Conservation (phyloP, 2,329 filamentous ascomycete species). For the Fusarium ramigenum region DNA sequence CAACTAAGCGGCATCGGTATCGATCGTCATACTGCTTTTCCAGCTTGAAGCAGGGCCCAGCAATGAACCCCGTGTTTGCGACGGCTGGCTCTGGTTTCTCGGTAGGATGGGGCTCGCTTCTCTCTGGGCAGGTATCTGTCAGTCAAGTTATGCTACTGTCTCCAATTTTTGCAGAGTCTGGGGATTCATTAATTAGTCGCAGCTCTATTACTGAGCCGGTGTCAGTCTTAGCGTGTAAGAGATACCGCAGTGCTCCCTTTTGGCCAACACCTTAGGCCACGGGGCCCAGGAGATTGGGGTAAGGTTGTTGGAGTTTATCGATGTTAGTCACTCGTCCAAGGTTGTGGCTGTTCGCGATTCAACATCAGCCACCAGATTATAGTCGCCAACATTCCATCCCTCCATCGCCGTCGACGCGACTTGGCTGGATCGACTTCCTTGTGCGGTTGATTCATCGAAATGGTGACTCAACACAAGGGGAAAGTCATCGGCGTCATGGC, state of each 20-base stretch:
- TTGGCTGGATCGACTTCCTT: background rate
- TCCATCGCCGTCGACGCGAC: constrained; percentile 5
- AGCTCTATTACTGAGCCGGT: constrained; percentile 22
- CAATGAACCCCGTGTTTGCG: constrained; percentile 34
- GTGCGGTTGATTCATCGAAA: constrained; percentile 11
- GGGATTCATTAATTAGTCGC: constrained; percentile 32
- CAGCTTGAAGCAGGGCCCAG: constrained; percentile 21
- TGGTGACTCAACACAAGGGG: constrained; percentile 20
- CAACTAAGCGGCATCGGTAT: constrained; percentile 20
- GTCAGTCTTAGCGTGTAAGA: constrained; percentile 24
- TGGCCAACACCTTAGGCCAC: constrained; percentile 34
- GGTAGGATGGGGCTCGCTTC: constrained; percentile 8
- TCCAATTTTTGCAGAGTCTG: constrained; percentile 32
- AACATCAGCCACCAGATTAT: constrained; percentile 29
- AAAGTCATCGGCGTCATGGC: constrained; percentile 31
- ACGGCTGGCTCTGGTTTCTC: constrained; percentile 39
- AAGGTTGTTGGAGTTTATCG: constrained; percentile 25
- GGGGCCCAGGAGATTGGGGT: constrained; percentile 39
- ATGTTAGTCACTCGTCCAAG: constrained; percentile 12
- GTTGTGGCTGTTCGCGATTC: constrained; percentile 21
- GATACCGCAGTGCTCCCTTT: constrained; percentile 10
- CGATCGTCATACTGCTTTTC: constrained; percentile 35
- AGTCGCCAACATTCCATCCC: constrained; percentile 26
- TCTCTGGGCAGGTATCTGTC: background rate
- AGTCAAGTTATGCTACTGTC: constrained; percentile 19